These are phyloP conservation scores for Begonia masoniana DNA, from an alignment of 306 rosid genomes.

Conservation along the genomic window DNA sequence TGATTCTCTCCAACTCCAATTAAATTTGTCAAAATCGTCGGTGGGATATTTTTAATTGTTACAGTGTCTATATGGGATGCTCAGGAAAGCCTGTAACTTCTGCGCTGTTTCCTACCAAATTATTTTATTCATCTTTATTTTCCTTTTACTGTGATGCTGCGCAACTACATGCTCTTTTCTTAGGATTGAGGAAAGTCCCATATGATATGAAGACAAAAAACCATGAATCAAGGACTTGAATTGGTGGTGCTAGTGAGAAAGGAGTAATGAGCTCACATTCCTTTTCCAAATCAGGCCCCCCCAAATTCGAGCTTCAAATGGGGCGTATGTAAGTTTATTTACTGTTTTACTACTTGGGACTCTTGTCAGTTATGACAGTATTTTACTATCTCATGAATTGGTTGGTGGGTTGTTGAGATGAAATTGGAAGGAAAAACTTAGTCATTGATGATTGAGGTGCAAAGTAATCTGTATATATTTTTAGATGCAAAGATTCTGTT, in stretches of 20 bases:
- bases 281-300: constrained; percentile 65
- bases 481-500: constrained; percentile 95
- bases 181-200: constrained; percentile 91
- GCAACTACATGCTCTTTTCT: constrained; percentile 1
- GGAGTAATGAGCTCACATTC: constrained; percentile 34
- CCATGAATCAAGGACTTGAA: constrained; percentile 63
- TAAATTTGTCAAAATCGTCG: too few relatives aligned
- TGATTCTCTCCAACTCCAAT: too few relatives aligned
- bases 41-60: too few relatives aligned
- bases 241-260: constrained; percentile 45
- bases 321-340: constrained; percentile 87
- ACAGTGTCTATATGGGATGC: too few relatives aligned
- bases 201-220: constrained; percentile 89
- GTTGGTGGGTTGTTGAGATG: constrained; percentile 97
- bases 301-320: constrained; percentile 91
- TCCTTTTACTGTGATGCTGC: constrained; percentile 5
- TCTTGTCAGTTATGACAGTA: too few relatives aligned
- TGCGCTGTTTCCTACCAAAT: constrained; percentile 25
- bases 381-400: not conserved
- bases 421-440: constrained; percentile 69
- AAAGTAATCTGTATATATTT: constrained; percentile 82
- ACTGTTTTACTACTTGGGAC: too few relatives aligned
- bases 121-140: not conserved
- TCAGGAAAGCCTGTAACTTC: constrained; percentile 54
- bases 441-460: constrained; percentile 83